Evolutionary conservation across 2,329 filamentous ascomycete genomes (phyloP), one percentile per base, ranked within the genome.

Genomic region (Plectosphaerella sp.): DNA sequence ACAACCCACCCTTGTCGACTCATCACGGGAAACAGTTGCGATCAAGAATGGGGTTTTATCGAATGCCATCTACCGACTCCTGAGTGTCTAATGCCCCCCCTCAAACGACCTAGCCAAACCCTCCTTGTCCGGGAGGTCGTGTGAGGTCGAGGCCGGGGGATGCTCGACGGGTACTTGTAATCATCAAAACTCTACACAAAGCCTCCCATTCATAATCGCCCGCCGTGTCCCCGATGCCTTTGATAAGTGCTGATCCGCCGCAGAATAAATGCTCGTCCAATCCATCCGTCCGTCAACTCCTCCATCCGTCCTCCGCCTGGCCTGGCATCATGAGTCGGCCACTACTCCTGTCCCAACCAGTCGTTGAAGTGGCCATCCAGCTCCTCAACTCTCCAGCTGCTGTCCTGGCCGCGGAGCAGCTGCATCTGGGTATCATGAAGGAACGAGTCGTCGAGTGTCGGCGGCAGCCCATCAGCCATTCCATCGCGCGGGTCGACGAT

Each of bases 381-480:
- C 18, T 67, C 60, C 55, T 68, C 64, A 12, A 71, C 58, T 51
- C 65, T 59, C 69, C 69, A 72, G 48, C 68, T 68, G 11, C 58
- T 59, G 33, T 66, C 59, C 10, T 57, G 61, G 20, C 69, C 68
- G 43, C 58, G 62, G 25, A 72, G 37, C 22, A 62, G 55, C 43
- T 63, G 60, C 24, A 61, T 53, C 36, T 63, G 60, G 3, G 55
- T 49, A 22, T 54, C 56, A 22, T 55, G 53, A 42, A 57, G 49
- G 18, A 62, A 51, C 11, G 53, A 41, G 15, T 58, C 57, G 36
- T 63, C 59, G 20, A 61, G 54, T 10, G 57, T 46, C 6, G 52
- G 52, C 52, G 59, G 45, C n/a, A 16, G 15, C 12, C 54, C 55
- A 16, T 60, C 59, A 14, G 45, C 51, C 39, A 54, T 41, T 25